Evolutionary conservation across 495 filamentous ascomycete species (phyloP).

Genomic region (Eremomyces bilateralis): DNA sequence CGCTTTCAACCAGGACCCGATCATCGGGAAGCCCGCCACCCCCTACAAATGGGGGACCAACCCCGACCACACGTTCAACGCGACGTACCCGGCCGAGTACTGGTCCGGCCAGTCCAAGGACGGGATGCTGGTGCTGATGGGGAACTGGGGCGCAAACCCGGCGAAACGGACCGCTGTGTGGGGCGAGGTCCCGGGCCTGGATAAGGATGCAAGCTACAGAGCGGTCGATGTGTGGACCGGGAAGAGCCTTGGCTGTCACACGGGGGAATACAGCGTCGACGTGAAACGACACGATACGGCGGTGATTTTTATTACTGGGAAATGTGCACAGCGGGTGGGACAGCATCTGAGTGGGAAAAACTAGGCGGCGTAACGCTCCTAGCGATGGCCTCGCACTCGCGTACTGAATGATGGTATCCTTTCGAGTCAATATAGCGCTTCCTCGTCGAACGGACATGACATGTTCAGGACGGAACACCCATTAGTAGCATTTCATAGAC

Average conservation of each 20-base stretch:
- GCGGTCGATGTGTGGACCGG: slow-evolving; percentile 34
- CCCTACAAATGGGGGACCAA: slow-evolving; percentile 49
- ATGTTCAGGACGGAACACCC: no score
- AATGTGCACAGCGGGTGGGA: no score
- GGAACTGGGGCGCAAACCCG: slow-evolving; percentile 24
- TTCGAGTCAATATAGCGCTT: no score
- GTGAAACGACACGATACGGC: slow-evolving; percentile 29
- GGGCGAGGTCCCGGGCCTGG: slow-evolving; percentile 31
- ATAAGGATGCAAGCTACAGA: slow-evolving; percentile 20
- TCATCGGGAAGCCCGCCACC: slow-evolving; percentile 27
- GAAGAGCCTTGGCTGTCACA: slow-evolving; percentile 25
- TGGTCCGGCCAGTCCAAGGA: slow-evolving; percentile 30
- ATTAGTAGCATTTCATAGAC: no score
- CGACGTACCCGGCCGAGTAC: slow-evolving; percentile 35
- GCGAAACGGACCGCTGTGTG: slow-evolving; percentile 25
- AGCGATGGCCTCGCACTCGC: no score
- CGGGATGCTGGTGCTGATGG: slow-evolving; percentile 30
- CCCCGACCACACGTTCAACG: slow-evolving; percentile 37
- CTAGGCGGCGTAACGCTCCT: no score
- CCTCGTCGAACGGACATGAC: no score
- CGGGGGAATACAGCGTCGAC: slow-evolving; percentile 16
- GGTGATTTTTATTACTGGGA: slow-evolving; percentile 21
- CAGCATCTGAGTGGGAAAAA: no score
- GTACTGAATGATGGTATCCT: no score
- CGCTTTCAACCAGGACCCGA: slow-evolving; percentile 38